Conservation (phyloP, 345 rosid species). For the Geranium brycei region DNA sequence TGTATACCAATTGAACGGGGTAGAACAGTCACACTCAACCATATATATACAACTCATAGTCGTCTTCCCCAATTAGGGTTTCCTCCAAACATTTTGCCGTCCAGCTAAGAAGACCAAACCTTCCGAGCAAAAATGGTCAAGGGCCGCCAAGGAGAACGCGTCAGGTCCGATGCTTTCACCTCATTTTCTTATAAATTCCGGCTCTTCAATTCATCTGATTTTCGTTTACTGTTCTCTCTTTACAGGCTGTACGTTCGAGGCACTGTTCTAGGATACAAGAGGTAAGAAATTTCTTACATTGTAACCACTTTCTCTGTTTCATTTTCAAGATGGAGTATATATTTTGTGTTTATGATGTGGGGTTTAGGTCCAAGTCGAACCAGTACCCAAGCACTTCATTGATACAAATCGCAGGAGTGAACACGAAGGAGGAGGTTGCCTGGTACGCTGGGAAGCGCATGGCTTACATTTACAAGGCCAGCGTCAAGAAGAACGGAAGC, state of each 20-base stretch:
- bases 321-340: not conserved
- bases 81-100: no score
- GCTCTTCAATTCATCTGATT: not conserved
- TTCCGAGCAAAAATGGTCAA: no score
- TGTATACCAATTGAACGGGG: no score
- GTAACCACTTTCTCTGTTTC: not conserved
- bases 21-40: slow-evolving; percentile 35
- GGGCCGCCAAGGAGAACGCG: not conserved
- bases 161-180: not conserved
- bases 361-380: slow-evolving; percentile 63
- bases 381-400: slow-evolving; percentile 71
- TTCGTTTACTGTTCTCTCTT: not conserved
- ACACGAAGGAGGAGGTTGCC: slow-evolving; percentile 58
- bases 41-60: no score
- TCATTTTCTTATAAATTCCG: not conserved
- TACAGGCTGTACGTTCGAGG: not conserved
- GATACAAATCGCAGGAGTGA: slow-evolving; percentile 81
- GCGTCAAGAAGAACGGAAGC: slow-evolving; percentile 57
- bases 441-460: slow-evolving; percentile 78
- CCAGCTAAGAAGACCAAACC: no score
- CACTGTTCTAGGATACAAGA: not conserved
- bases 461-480: slow-evolving; percentile 88
- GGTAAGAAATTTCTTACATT: not conserved
- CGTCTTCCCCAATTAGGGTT: no score
- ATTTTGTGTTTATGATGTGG: not conserved